A percentile compares a stretch with the other conserved stretches of the same genome.
These are phyloP conservation scores for Annulohypoxylon bovei DNA, from an alignment of 495 filamentous ascomycete genomes.

Conservation along the genomic window DNA sequence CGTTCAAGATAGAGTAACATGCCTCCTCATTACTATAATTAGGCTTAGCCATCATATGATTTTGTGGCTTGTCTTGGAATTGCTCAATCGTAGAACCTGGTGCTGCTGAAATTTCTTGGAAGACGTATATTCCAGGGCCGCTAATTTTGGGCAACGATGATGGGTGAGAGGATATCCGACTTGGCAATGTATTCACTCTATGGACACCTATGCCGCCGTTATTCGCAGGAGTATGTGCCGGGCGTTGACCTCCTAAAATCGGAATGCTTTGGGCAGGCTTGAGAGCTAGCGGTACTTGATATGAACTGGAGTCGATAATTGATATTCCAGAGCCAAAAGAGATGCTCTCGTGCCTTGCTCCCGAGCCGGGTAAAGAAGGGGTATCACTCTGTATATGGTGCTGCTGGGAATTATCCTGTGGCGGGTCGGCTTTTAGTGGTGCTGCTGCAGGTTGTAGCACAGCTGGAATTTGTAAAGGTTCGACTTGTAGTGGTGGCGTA, in stretches of 20 bases:
- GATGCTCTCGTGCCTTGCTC: constrained; percentile 41
- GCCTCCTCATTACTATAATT: background rate
- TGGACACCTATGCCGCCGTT: constrained; percentile 21
- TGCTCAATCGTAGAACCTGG: constrained; percentile 6
- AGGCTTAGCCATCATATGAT: background rate
- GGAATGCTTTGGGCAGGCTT: constrained; percentile 44
- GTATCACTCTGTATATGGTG: background rate
- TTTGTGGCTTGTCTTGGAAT: constrained; percentile 6
- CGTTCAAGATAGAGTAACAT: constrained; percentile 9
- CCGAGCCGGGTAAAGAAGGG: constrained; percentile 24
- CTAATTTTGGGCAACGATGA: constrained; percentile 22
- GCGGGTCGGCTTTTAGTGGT: background rate
- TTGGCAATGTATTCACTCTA: constrained; percentile 37
- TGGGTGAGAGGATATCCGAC: constrained; percentile 1
- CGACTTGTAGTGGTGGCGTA: constrained; percentile 1
- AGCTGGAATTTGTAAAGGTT: constrained; percentile 21
- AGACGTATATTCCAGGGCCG: constrained; percentile 37
- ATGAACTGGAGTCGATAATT: constrained; percentile 1
- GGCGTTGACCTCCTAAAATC: background rate
- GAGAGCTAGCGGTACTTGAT: constrained; percentile 48
- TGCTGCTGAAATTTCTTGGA: constrained; percentile 23
- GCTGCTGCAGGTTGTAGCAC: constrained; percentile 28
- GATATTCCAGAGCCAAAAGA: constrained; percentile 6
- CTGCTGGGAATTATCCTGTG: constrained; percentile 4
- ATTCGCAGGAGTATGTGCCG: background rate